A percentile compares a stretch with the other conserved stretches of the same genome.
These are phyloP conservation scores for Amylostereum areolatum DNA, from an alignment of 1,284 basidiomycete genomes.

Conservation along the genomic window DNA sequence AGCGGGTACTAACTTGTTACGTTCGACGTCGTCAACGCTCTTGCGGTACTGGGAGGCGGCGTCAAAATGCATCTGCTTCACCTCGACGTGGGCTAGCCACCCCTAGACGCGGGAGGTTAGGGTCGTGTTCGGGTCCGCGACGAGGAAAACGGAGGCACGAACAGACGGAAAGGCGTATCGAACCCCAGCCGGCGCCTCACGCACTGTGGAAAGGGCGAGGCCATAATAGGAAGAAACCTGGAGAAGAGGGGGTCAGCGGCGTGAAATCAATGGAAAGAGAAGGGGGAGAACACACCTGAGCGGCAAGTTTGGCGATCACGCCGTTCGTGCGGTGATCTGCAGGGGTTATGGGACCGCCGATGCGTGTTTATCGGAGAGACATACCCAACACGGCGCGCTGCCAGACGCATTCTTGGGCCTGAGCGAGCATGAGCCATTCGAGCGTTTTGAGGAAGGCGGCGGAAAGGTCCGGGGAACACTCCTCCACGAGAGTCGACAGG, in stretches of 20 bases:
- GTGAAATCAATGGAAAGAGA: background rate
- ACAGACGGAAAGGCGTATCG: slow-evolving; percentile 51
- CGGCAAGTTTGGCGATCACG: slow-evolving; percentile 82
- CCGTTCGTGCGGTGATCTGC: slow-evolving; percentile 79
- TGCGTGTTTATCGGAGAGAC: background rate
- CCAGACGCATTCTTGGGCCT: slow-evolving; percentile 98
- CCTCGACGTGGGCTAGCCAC: slow-evolving; percentile 80
- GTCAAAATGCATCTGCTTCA: slow-evolving; percentile 83
- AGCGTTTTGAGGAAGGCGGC: slow-evolving; percentile 58
- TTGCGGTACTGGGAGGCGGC: slow-evolving; percentile 90
- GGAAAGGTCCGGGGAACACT: slow-evolving; percentile 63
- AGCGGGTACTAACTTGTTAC: slow-evolving; percentile 48
- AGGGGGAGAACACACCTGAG: slow-evolving; percentile 40
- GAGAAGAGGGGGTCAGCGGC: background rate
- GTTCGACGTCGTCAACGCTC: slow-evolving; percentile 87
- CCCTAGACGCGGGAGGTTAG: slow-evolving; percentile 36
- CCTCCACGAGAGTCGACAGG: slow-evolving; percentile 41
- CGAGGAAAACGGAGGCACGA: slow-evolving; percentile 14
- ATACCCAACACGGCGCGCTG: slow-evolving; percentile 84
- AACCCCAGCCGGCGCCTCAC: slow-evolving; percentile 40
- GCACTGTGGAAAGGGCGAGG: slow-evolving; percentile 45
- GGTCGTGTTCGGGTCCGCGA: background rate
- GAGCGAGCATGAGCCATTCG: slow-evolving; percentile 81
- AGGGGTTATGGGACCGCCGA: background rate
- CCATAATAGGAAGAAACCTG: slow-evolving; percentile 70